These are phyloP conservation scores for Aethionema arabicum DNA, from an alignment of 345 rosid species.

Conservation along the genomic window DNA sequence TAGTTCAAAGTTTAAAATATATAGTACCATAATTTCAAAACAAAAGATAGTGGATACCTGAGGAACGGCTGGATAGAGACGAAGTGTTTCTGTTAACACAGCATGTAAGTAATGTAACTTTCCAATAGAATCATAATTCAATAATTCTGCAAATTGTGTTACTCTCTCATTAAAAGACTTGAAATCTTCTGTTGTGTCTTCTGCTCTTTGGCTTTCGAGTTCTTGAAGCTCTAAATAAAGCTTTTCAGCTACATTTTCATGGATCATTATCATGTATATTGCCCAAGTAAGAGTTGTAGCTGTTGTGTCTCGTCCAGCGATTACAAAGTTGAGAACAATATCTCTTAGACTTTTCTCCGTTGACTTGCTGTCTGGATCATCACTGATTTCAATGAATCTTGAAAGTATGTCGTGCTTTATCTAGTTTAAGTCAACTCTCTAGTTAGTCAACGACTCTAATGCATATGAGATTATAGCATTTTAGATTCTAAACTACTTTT, in stretches of 20 bases:
- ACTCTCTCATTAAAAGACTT: constrained; percentile 55
- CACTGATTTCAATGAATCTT: constrained; percentile 77
- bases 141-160: constrained; percentile 55
- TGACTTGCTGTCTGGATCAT: constrained; percentile 58
- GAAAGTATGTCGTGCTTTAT: constrained; percentile 77
- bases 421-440: constrained; percentile 32
- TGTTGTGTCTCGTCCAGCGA: constrained; percentile 96
- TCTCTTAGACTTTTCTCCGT: constrained; percentile 83
- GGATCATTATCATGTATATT: constrained; percentile 68
- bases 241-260: constrained; percentile 59
- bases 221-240: constrained; percentile 62
- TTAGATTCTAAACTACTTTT: too few relatives aligned
- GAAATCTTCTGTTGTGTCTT: constrained; percentile 47
- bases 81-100: constrained; percentile 82
- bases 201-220: constrained; percentile 61
- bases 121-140: constrained; percentile 71
- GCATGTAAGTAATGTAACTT: constrained; percentile 81
- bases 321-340: constrained; percentile 83
- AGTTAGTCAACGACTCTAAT: not conserved
- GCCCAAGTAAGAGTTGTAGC: constrained; percentile 97
- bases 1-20: not conserved
- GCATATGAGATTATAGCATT: too few relatives aligned
- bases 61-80: constrained; percentile 92
- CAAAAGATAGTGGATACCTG: constrained; percentile 48
- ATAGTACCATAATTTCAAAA: not conserved